These are phyloP conservation scores for Tricholoma sp. DNA, from an alignment of 768 basidiomycete species.

Conservation along the genomic window DNA sequence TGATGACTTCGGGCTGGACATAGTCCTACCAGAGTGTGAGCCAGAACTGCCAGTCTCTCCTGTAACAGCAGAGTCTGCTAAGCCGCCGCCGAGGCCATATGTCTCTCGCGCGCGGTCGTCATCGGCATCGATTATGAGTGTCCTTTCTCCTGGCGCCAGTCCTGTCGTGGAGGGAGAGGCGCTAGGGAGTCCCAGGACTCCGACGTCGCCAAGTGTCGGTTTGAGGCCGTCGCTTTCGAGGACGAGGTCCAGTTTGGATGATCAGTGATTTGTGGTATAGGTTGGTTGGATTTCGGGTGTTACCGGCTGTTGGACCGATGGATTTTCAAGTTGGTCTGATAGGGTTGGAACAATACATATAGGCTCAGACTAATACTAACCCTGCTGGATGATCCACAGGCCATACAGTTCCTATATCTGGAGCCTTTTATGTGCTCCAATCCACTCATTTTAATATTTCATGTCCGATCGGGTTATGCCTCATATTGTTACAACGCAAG, in stretches of 20 bases:
- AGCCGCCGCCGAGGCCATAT: constrained; percentile 53
- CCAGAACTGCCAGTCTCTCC: constrained; percentile 18
- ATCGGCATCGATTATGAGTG: constrained; percentile 35
- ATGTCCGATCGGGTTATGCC: background rate
- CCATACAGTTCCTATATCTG: background rate
- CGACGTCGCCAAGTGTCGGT: constrained; percentile 10
- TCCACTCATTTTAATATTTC: background rate
- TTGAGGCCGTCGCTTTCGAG: constrained; percentile 21
- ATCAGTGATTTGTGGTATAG: background rate
- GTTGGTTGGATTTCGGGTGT: background rate
- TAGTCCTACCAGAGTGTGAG: constrained; percentile 10
- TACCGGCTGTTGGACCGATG: background rate
- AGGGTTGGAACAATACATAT: background rate
- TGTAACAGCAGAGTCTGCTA: constrained; percentile 21
- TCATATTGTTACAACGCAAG: background rate
- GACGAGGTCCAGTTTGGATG: constrained; percentile 16
- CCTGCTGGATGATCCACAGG: background rate
- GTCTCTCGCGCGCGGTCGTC: constrained; percentile 52
- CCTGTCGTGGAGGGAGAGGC: constrained; percentile 10
- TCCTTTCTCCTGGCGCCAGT: constrained; percentile 30
- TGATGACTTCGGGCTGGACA: constrained; percentile 54
- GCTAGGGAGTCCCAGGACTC: constrained; percentile 9
- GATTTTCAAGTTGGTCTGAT: background rate
- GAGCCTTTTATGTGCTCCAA: background rate
- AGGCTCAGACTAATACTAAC: background rate